Evolutionary conservation across 192 early-diverging fungal genomes (phyloP), one percentile per base, ranked within the genome.

Genomic region (Radiomyces spectabilis): DNA sequence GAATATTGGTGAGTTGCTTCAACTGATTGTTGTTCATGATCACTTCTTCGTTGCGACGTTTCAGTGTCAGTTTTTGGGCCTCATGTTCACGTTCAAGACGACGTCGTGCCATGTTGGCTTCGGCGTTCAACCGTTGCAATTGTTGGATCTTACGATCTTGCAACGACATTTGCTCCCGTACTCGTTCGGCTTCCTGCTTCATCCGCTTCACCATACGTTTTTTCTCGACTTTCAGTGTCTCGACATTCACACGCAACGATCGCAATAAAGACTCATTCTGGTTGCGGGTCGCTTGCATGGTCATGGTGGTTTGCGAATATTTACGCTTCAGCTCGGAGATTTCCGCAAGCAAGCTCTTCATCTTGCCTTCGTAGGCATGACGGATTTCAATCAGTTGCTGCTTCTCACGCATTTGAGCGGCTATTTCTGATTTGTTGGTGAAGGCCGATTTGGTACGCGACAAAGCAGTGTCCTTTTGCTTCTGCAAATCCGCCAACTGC

Each of bases 161-260:
- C 9, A 70, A 61, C 7, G 75, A 74, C 44, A 80, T 75, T 57
- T 82, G 68, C 33, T 85, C 81, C 46, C 85, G 72, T 25, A 78
- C 76, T 19, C 73, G 63, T 35, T 85, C 76, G 0, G 81, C 67
- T 50, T 89, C 85, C 33, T 81, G 78, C 50, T 85, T 85, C 68
- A 89, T 84, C n/a, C 87, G 75, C 61, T 85, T 87, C 53, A 89
- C 62, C 82, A 91, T 85, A 5, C 82, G 73, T n/a, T 80, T 52
- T 57, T 92, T 92, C 67, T 92, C 90, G 16, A 73, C 71, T 56
- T 87, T 88, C 38, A 88, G 73, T 5, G 79, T 73, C 55, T 85
- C 80, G 25, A 92, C 83, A 30, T 85, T 87, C 6, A 76, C 74
- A 37, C 78, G 77, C 33, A 90, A 71, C 4, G 75, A 78, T 30